Evolutionary conservation across 2,329 filamentous ascomycete species (phyloP).

Genomic region (Apiospora aurea): DNA sequence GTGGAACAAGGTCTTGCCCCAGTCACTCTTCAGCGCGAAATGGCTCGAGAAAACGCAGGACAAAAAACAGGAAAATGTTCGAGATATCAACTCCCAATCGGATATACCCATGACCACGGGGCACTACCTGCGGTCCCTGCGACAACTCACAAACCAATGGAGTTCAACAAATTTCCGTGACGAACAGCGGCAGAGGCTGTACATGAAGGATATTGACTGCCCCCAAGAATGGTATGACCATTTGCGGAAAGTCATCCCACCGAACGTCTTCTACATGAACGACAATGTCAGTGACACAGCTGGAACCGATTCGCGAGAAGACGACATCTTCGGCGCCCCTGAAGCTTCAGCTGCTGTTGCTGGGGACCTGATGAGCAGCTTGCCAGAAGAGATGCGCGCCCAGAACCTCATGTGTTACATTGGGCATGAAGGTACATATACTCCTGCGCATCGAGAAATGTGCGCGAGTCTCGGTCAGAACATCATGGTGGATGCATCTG

Average conservation of each 20-base stretch:
- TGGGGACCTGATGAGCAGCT: constrained; percentile 93
- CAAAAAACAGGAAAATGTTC: constrained; percentile 84
- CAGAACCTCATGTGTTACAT: constrained; percentile 99
- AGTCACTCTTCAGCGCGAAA: constrained; percentile 76
- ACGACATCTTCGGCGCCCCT: constrained; percentile 54
- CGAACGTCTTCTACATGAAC: constrained; percentile 88
- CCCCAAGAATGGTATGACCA: constrained; percentile 85
- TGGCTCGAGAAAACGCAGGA: constrained; percentile 85
- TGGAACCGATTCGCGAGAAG: constrained; percentile 45
- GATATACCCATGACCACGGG: constrained; percentile 86
- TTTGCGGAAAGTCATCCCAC: constrained; percentile 78
- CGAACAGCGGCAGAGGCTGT: constrained; percentile 82
- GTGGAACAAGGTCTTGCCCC: constrained; percentile 79
- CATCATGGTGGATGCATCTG: constrained; percentile 95
- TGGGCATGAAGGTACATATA: constrained; percentile 96
- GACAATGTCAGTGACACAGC: constrained; percentile 64
- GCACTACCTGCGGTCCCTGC: constrained; percentile 91
- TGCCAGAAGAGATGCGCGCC: constrained; percentile 86
- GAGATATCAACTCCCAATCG: constrained; percentile 76
- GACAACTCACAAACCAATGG: constrained; percentile 83
- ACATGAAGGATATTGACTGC: constrained; percentile 97
- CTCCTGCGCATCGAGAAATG: constrained; percentile 95
- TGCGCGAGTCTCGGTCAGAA: constrained; percentile 96
- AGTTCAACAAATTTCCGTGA: constrained; percentile 78
- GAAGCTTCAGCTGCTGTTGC: constrained; percentile 71